Percentiles rank a stretch among this genome's conserved stretches.
Conservation (phyloP, 441 rosid genomes). For the Arabidopsis hybrid region DNA sequence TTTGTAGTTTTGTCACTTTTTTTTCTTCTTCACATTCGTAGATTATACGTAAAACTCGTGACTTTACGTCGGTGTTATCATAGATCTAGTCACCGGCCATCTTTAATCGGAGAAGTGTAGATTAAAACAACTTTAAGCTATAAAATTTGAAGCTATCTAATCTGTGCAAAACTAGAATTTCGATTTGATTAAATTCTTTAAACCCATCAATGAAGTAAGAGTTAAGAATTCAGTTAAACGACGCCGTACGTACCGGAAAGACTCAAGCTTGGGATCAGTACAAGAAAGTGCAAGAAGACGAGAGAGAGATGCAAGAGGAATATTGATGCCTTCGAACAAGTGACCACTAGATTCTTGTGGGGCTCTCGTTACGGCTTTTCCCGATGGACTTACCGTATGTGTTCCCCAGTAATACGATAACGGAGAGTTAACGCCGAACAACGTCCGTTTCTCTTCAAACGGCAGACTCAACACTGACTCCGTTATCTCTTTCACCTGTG, state of each 20-base stretch:
- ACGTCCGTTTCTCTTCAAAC: conserved; percentile 55
- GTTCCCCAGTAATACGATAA: conserved; percentile 76
- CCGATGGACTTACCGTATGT: conserved; percentile 57
- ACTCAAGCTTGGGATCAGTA: conserved; percentile 40
- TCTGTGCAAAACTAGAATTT: neutral
- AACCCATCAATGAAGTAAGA: neutral
- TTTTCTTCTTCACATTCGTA: neutral
- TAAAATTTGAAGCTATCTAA: neutral
- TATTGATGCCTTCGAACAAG: conserved; percentile 69
- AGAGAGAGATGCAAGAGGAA: conserved; percentile 53
- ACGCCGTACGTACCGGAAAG: conserved; percentile 54
- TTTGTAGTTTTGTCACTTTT: conserved; percentile 7
- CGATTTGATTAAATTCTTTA: neutral
- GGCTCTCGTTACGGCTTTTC: conserved; percentile 46
- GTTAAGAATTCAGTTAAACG: neutral
- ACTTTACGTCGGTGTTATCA: conserved; percentile 1
- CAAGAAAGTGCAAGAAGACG: conserved; percentile 27
- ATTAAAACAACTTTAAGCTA: neutral
- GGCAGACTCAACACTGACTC: conserved; percentile 51
- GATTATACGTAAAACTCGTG: neutral
- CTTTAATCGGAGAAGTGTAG: neutral
- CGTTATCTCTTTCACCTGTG: conserved; percentile 49
- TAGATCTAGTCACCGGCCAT: neutral
- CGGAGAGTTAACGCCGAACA: conserved; percentile 40
- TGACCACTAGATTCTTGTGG: conserved; percentile 37